Conservation (phyloP, 73 alveolate species). For the Uronychia setigera region DNA sequence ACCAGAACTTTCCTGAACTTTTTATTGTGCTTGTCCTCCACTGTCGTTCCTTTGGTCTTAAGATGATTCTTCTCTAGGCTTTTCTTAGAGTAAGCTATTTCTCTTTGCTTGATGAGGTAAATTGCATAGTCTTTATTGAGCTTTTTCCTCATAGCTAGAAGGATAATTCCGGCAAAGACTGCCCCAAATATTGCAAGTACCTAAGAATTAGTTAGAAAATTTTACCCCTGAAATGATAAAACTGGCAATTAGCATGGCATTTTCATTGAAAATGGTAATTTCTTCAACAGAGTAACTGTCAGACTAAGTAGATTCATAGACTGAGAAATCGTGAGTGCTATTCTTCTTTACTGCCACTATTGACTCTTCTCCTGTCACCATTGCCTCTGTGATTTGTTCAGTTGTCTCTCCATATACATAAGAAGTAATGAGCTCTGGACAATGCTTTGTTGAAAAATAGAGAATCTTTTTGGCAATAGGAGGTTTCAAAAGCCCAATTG, state of each 20-base stretch:
- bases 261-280: not conserved
- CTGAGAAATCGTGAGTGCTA: not conserved
- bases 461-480: not conserved
- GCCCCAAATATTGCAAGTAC: not conserved
- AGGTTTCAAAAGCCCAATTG: not conserved
- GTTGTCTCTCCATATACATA: not conserved
- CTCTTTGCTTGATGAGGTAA: conserved; percentile 6
- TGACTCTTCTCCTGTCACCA: not conserved
- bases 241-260: not conserved
- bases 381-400: not conserved
- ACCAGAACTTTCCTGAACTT: not conserved
- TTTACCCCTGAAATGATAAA: not conserved
- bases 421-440: not conserved
- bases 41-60: not conserved
- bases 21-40: not conserved
- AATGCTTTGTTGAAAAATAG: not conserved
- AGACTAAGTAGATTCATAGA: not conserved
- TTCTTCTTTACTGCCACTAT: not conserved
- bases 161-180: not conserved
- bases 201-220: not conserved
- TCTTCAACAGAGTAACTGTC: not conserved
- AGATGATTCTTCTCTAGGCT: not conserved
- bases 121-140: not conserved
- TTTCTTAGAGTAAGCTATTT: conserved; percentile 9
- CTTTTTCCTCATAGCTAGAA: not conserved